Evolutionary conservation across 2,329 filamentous ascomycete species (phyloP), one percentile per base, ranked within the genome.

Genomic region (Cercospora sp.): DNA sequence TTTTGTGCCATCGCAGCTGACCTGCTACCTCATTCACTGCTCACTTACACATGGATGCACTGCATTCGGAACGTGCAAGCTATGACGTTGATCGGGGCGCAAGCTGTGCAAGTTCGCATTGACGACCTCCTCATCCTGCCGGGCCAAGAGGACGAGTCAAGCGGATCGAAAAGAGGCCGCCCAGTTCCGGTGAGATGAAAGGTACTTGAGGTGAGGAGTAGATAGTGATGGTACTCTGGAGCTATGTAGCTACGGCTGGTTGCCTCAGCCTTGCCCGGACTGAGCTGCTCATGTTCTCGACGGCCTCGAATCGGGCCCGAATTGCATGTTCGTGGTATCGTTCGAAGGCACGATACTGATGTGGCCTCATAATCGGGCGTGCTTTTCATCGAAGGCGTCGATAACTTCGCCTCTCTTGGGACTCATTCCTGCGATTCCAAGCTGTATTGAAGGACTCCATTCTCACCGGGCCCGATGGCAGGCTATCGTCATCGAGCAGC

Each of bases 31-130:
- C 60, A 49, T 24, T 37, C 24, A 58, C 26, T 28, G 62, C 62
- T 64, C 62, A 58, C 49, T 65, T 63, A 43, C 53, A 65, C 62
- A 65, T 65, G 62, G 62, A 65, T 65, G 34, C 62, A 65, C 62
- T 65, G 62, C 62, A 65, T 59, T 40, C 51, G 32, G 26, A 6
- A 24, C n/a, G 34, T 40, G 51, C 61, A 28, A 55, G 53, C 28
- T 24, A 64, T 63, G 49, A 63, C 61, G 61, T 63, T 53, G 49
- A 40, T 32, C 61, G 49, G 61, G 55, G 26, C 55, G 55, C 30
- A 58, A 24, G 49, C 26, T 28, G 49, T 53, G 49, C 49, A 26
- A 34, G 49, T 63, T 21, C 34, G 30, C 40, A 55, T 26, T 24
- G 51, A 65, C 21, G 51, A 30, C 62, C 32, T 58, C 34, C 51